Evolutionary conservation across 768 basidiomycete species (phyloP).

Genomic region (Porphyrellus cyaneotinctus): DNA sequence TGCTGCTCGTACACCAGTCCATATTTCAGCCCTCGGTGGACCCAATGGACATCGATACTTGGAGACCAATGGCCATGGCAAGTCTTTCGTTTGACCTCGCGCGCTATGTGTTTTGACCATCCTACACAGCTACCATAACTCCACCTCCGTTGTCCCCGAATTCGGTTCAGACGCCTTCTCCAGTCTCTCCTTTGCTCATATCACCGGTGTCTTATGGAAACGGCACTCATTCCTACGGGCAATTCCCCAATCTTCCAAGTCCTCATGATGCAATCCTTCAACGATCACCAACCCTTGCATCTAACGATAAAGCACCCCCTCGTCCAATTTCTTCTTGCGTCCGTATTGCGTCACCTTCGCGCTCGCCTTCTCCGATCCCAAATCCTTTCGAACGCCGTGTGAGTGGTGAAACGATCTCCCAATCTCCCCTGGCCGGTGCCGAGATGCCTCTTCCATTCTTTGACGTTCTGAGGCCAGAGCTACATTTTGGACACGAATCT

Average conservation of each 20-base stretch:
- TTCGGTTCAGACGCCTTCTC: slow-evolving; percentile 31
- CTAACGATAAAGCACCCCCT: slow-evolving; percentile 17
- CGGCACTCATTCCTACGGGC: slow-evolving; percentile 12
- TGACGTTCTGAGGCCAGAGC: slow-evolving; percentile 44
- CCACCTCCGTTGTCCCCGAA: slow-evolving; percentile 33
- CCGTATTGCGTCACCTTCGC: slow-evolving; percentile 29
- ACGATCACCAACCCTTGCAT: slow-evolving; percentile 2
- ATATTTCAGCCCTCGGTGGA: slow-evolving; percentile 8
- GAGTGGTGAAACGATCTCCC: slow-evolving; percentile 56
- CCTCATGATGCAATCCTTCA: slow-evolving; percentile 14
- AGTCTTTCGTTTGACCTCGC: slow-evolving; percentile 8
- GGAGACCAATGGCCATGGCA: slow-evolving; percentile 40
- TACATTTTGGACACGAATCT: slow-evolving; percentile 24
- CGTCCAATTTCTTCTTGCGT: slow-evolving; percentile 21
- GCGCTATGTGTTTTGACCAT: slow-evolving; percentile 9
- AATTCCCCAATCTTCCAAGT: slow-evolving; percentile 18
- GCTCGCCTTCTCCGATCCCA: slow-evolving; percentile 57
- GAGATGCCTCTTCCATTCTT: slow-evolving; percentile 50
- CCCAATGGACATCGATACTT: slow-evolving; percentile 42
- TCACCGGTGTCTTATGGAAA: slow-evolving; percentile 24
- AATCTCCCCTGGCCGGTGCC: slow-evolving; percentile 19
- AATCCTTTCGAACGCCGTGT: slow-evolving; percentile 88
- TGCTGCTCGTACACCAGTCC: slow-evolving; percentile 10
- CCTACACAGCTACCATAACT: slow-evolving; percentile 24
- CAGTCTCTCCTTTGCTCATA: slow-evolving; percentile 29